Evolutionary conservation across 345 rosid genomes (phyloP).

Genomic region (Populus nigra): DNA sequence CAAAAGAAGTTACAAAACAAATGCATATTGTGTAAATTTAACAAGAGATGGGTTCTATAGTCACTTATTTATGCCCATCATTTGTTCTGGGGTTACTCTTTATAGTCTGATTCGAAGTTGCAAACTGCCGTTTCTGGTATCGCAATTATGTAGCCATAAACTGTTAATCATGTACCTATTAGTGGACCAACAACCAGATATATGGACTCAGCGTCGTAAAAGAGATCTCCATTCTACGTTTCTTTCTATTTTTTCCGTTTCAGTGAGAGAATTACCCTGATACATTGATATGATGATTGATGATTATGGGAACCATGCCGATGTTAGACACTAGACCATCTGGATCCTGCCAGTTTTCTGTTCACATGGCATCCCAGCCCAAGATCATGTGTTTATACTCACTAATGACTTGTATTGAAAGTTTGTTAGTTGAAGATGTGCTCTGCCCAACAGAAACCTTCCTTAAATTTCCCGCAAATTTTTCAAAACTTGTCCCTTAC

Average conservation of each 20-base stretch:
- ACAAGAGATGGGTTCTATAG: not conserved
- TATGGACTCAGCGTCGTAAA: not conserved
- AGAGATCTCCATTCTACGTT: not conserved
- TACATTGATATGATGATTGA: not conserved
- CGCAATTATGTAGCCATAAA: not conserved
- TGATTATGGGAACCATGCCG: not conserved
- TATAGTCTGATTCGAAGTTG: not conserved
- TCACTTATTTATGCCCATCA: not conserved
- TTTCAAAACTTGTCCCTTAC: constrained; percentile 15
- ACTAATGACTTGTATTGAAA: constrained; percentile 18
- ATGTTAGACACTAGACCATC: not conserved
- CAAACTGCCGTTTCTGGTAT: not conserved
- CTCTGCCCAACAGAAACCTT: constrained; percentile 46
- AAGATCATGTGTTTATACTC: not conserved
- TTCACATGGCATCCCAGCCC: not conserved
- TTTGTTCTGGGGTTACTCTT: not conserved
- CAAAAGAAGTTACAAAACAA: too few species aligned
- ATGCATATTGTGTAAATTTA: not conserved
- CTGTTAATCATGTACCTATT: not conserved
- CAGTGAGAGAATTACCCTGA: not conserved
- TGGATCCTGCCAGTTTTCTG: not conserved
- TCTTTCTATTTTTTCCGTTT: not conserved
- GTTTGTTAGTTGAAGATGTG: constrained; percentile 43
- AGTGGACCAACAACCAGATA: not conserved
- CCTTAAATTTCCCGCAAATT: constrained; percentile 67